These are phyloP conservation scores for Saccharomycopsis sp. DNA, from an alignment of 805 yeast genomes.

Conservation along the genomic window DNA sequence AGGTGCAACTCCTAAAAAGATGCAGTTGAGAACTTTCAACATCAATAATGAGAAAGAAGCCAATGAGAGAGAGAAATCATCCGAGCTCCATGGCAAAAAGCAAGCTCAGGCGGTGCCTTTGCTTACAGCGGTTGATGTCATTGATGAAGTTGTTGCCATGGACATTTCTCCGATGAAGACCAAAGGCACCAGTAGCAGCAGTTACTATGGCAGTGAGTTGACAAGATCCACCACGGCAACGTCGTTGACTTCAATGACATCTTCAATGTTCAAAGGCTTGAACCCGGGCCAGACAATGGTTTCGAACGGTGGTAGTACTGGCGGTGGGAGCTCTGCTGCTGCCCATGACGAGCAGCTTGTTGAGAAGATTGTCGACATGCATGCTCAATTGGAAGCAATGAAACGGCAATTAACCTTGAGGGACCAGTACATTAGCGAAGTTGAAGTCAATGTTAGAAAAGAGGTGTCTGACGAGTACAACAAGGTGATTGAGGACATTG, in stretches of 20 bases:
- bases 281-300: not conserved
- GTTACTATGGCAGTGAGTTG: not conserved
- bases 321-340: not conserved
- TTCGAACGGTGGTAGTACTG: not conserved
- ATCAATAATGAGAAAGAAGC: too few species aligned
- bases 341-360: conserved; percentile 2
- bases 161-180: not conserved
- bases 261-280: too few species aligned
- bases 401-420: conserved; percentile 1
- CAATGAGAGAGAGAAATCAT: not conserved
- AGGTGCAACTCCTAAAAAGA: too few species aligned
- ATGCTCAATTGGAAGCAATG: not conserved
- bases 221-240: not conserved
- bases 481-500: conserved; percentile 14
- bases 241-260: too few species aligned
- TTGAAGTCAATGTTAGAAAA: conserved; percentile 12
- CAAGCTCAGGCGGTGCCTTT: too few species aligned
- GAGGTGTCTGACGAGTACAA: conserved; percentile 15
- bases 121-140: too few species aligned
- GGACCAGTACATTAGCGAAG: conserved; percentile 5
- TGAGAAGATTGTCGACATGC: too few species aligned
- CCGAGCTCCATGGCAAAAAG: too few species aligned
- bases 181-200: not conserved
- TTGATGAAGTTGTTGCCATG: too few species aligned
- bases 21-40: too few species aligned